These are phyloP conservation scores for Heimioporus sp. DNA, from an alignment of 768 basidiomycete species.

Conservation along the genomic window DNA sequence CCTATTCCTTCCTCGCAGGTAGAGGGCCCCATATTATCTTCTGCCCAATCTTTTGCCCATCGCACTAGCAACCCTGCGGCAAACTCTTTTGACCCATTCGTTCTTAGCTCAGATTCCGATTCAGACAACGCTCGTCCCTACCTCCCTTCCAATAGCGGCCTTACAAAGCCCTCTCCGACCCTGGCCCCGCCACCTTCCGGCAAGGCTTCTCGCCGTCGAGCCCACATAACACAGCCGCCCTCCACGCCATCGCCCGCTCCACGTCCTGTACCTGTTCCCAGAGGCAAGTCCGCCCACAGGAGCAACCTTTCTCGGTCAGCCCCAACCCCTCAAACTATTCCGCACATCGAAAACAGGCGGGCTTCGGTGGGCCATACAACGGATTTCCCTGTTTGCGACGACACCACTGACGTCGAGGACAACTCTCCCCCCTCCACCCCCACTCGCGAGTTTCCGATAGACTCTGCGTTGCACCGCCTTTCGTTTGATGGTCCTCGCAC, in stretches of 20 bases:
- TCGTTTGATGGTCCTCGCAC: slow-evolving; percentile 46
- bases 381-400: slow-evolving; percentile 72
- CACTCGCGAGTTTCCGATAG: slow-evolving; percentile 38
- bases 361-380: slow-evolving; percentile 27
- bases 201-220: slow-evolving; percentile 60
- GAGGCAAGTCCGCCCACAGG: slow-evolving; percentile 13
- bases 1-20: slow-evolving; percentile 62
- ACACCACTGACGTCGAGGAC: slow-evolving; percentile 52
- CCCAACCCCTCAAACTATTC: slow-evolving; percentile 40
- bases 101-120: slow-evolving; percentile 43
- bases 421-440: slow-evolving; percentile 53
- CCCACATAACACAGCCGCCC: slow-evolving; percentile 31
- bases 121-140: slow-evolving; percentile 38
- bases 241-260: slow-evolving; percentile 37
- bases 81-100: slow-evolving; percentile 49
- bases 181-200: slow-evolving; percentile 49
- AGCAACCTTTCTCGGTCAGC: slow-evolving; percentile 49
- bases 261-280: slow-evolving; percentile 53
- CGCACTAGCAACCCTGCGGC: slow-evolving; percentile 32
- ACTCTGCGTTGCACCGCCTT: slow-evolving; percentile 33
- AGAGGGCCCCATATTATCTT: slow-evolving; percentile 44
- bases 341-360: slow-evolving; percentile 32
- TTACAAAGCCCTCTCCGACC: slow-evolving; percentile 35
- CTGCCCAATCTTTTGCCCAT: slow-evolving; percentile 23
- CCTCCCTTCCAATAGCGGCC: slow-evolving; percentile 20